phyloP scores from a whole-genome alignment of 495 filamentous ascomycete genomes.

The Talaromyces nanjingensis region DNA sequence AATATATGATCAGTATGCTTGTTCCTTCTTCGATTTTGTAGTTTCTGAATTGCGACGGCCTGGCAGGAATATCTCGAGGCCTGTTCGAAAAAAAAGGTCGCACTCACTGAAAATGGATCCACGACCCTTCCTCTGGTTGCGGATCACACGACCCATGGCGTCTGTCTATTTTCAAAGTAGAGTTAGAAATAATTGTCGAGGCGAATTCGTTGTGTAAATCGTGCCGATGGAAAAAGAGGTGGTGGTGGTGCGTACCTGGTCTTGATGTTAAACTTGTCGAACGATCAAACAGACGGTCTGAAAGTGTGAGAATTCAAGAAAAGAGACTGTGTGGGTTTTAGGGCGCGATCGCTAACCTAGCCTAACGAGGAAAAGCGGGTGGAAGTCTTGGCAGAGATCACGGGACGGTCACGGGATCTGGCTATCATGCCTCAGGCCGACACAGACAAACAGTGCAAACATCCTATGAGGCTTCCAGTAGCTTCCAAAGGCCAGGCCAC shows the following conservation, averaged over 20 bases:
- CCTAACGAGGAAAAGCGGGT: slow-evolving; percentile 29
- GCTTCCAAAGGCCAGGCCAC: not conserved
- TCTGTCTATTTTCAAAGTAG: slow-evolving; percentile 35
- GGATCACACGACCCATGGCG: slow-evolving; percentile 78
- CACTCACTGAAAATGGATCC: slow-evolving; percentile 95
- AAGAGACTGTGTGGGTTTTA: slow-evolving; percentile 45
- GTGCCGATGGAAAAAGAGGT: slow-evolving; percentile 14
- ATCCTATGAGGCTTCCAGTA: not conserved
- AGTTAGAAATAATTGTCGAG: slow-evolving; percentile 32
- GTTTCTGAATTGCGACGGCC: slow-evolving; percentile 5
- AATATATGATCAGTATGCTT: slow-evolving; percentile 34
- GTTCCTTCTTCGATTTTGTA: slow-evolving; percentile 17
- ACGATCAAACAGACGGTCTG: slow-evolving; percentile 4
- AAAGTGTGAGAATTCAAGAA: slow-evolving; percentile 29
- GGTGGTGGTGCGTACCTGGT: slow-evolving; percentile 35
- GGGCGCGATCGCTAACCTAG: slow-evolving; percentile 44
- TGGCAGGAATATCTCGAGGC: slow-evolving; percentile 9
- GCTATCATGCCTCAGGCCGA: not conserved
- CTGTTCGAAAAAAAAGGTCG: slow-evolving; percentile 20
- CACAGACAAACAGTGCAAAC: not conserved
- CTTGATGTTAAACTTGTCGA: slow-evolving; percentile 45
- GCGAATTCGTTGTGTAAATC: slow-evolving; percentile 19
- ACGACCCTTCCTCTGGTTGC: slow-evolving; percentile 95
- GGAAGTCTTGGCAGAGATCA: slow-evolving; percentile 11
- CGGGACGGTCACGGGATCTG: not conserved